Evolutionary conservation across 179 eudicot genomes (phyloP), one percentile per base, ranked within the genome.

Genomic region (Amaranthus tricolor): DNA sequence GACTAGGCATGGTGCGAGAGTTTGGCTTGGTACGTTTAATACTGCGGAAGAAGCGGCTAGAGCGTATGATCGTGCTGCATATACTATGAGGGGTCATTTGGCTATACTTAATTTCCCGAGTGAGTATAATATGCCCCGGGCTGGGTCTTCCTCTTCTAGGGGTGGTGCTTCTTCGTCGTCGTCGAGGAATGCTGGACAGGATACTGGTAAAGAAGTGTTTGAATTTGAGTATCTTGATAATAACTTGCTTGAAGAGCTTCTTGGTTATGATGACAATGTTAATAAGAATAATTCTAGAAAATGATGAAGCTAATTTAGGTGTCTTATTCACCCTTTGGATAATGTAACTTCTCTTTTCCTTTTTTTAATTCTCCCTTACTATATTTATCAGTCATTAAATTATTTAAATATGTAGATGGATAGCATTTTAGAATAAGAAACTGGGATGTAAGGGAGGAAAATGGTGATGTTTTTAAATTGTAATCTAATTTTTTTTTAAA

Each of bases 21-120:
- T 84, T 5, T 88, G 91, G 91, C 82, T 87, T 0, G 90, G 90
- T 0, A 87, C 90, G 17, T 87, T 85, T 31, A 74, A 80, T 53
- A 87, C 90, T 0, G 89, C 86, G 0, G 85, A 82, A 73, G 91
- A 88, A 50, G 91, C 91, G 0, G 91, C 91, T 50, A 68, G 91
- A 15, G 91, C 91, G 5, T 88, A 88, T 70, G 91, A 88, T 49
- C 80, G 78, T 31, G 91, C 91, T 14, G 91, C 91, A 14, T 86
- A 82, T 75, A 5, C 63, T 53, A 85, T 88, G 89, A 80, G 91
- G 73, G 89, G 91, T 5, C 87, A 88, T 24, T 79, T 84, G n/a
- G 86, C 91, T 14, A 59, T 88, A 7, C 86, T 88, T 52, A 88
- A 88, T 77, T 88, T 88, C 66, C 91, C 91, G 0, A 70, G 79